Conservation (phyloP, 306 rosid genomes). For the Pyrus communis region DNA sequence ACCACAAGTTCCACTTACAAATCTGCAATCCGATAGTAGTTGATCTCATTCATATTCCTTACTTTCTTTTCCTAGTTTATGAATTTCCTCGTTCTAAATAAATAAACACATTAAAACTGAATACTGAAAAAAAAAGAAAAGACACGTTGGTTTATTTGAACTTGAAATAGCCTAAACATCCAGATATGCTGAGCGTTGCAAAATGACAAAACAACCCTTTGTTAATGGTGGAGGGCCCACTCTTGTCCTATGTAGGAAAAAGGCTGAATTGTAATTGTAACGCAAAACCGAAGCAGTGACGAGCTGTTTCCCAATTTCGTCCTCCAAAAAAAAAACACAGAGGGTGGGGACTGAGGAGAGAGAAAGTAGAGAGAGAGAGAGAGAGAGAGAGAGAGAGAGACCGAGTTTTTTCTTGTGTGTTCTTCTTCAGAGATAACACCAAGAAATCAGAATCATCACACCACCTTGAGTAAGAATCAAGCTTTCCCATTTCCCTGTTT, state of each 20-base stretch:
- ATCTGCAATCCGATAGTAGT: too few species aligned
- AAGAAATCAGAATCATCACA: neutral
- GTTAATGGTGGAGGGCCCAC: neutral
- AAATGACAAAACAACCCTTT: neutral
- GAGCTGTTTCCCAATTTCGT: neutral
- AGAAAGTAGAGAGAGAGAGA: neutral
- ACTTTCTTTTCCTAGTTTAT: too few species aligned
- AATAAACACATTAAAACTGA: too few species aligned
- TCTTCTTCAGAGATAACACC: constrained; percentile 1
- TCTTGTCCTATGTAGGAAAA: neutral
- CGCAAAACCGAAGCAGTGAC: neutral
- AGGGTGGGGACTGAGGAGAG: neutral
- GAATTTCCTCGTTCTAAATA: too few species aligned
- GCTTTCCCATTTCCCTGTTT: neutral
- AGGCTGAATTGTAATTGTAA: neutral
- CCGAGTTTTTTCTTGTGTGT: neutral
- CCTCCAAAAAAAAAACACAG: neutral
- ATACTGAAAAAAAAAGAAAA: too few species aligned
- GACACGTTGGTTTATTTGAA: neutral
- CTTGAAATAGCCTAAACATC: neutral
- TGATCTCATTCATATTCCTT: too few species aligned
- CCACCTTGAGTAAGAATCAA: neutral
- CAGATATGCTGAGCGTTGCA: neutral
- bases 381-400: neutral
- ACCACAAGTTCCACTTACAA: too few species aligned